Evolutionary conservation across 164 flowering plant genomes (phyloP), one percentile per base, ranked within the genome.

Genomic region (Vitis amurensis): DNA sequence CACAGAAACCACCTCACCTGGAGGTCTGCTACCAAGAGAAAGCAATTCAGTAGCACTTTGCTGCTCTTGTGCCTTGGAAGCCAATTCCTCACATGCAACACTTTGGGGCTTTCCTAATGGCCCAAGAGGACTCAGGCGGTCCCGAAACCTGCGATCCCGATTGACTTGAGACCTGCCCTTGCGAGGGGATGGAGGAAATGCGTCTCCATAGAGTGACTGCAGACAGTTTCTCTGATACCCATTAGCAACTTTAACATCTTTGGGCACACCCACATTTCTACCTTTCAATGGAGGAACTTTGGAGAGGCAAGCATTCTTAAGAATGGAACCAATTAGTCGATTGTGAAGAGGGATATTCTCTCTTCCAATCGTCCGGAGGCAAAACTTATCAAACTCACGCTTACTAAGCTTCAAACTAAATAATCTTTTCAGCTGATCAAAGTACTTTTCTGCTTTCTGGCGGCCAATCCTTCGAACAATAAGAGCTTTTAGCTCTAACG

Each of bases 281-380:
- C 64, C 61, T 67, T 64, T 86, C 1, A 70, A 11, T 1, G 94
- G 97, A 0, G 93, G 96, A 72, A 71, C 69, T 77, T 83, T 79
- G 3, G 87, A 82, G 64, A 74, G 58, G 66, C 76, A 77, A 6
- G 90, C 91, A 75, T 94, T 94, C 84, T 81, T 88, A 55, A 88
- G 2, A 55, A 92, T 87, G 10, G 91, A 78, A 12, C 55, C 37
- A 59, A 94, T 83, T 55, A 94, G 75, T 63, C 52, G 78, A 66
- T 94, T 94, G 65, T 94, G 98, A 71, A 94, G 88, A 47, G 76
- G 71, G 37, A 92, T 47, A 76, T 89, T 88, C 77, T 91, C 97
- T 63, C 78, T 80, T 60, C 98, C 97, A 58, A 94, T 81, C n/a
- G 81, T 80, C 50, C 63, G 67, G 31, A 77, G 15, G 61, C 93